phyloP scores from a whole-genome alignment of 352 stramenopile species.

The Phytopythium montanum region DNA sequence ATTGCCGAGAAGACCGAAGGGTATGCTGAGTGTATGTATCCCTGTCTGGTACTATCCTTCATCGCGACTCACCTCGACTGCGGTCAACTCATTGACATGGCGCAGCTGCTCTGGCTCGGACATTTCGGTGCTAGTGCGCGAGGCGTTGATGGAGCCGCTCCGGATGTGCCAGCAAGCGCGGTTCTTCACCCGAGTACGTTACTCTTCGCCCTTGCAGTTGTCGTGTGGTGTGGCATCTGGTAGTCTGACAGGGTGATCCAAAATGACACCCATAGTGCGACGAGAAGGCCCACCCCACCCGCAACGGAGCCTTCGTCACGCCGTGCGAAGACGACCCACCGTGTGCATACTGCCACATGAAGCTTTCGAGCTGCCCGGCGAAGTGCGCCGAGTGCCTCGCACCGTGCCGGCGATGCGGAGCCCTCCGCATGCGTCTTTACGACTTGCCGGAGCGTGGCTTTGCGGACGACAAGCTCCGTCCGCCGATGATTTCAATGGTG shows the following conservation, averaged over 20 bases:
- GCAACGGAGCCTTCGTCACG: constrained; percentile 71
- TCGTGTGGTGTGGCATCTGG: not conserved
- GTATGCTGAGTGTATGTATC: constrained; percentile 26
- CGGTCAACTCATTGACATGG: not conserved
- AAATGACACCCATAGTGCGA: constrained; percentile 44
- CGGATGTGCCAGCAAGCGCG: constrained; percentile 97
- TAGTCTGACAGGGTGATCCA: not conserved
- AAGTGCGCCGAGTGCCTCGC: constrained; percentile 70
- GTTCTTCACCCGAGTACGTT: constrained; percentile 75
- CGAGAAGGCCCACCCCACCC: constrained; percentile 55
- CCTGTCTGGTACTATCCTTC: not conserved
- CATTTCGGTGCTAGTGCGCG: constrained; percentile 96
- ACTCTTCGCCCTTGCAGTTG: not conserved
- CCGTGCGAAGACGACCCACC: constrained; percentile 81
- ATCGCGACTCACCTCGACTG: not conserved
- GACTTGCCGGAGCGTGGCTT: constrained; percentile 80
- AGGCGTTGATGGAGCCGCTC: constrained; percentile 97
- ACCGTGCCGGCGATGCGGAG: constrained; percentile 66
- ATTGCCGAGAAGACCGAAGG: constrained; percentile 94
- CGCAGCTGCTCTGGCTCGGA: constrained; percentile 92
- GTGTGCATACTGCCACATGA: constrained; percentile 89
- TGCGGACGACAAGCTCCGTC: constrained; percentile 79
- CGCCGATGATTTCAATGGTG: constrained; percentile 87
- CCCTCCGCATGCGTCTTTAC: constrained; percentile 82
- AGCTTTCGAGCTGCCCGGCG: constrained; percentile 67